Base-by-base conservation (phyloP, 805 yeast genomes). In the Sungouiella blattae region DNA sequence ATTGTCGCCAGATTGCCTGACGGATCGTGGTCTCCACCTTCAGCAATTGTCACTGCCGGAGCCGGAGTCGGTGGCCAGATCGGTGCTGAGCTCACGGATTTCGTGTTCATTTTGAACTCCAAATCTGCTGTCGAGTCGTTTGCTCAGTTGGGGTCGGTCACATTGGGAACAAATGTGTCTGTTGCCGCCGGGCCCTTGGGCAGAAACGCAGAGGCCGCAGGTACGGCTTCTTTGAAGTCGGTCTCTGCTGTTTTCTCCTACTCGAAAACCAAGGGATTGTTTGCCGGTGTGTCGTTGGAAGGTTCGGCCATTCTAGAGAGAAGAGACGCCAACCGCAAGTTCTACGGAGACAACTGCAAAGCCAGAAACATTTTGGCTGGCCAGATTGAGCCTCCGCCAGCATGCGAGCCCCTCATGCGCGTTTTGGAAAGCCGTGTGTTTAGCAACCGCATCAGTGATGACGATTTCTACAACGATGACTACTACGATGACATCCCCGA, bases 41-140 rank as follows among this genome's bases (percentile, higher is more conserved):
- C 95, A 2, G 98, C 97, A 7, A 83, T 93, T 46, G 82, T 79
- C 35, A 86, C 97, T 15, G 98, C 95, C 3, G 98, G 98, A 50
- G 98, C 97, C 4, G 98, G 98, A 53, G 97, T 93, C 5, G 98
- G 98, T 40, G 98, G 98, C 28, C 94, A 88, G 67, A 77, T 93
- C 46, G 98, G 98, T 27, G 89, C 96, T 6, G 98, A 91, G 58
- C 68, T 91, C 52, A 91, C 98, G 1, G 98, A 91, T 66, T 91
- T 91, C 55, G 96, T 91, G 18, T 91, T 91, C 58, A 89, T 93
- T 41, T 73, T 91, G 46, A 91, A 93, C 65, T 78, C 85, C 11
- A 72, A 77, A 33, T 77, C 88, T 2, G 98, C 98, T 2, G 98
- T 91, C 30, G 87, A 84, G 43, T 80, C 96, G 8, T 91, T 91